A percentile compares a stretch with the other conserved stretches of the same genome.
These are phyloP conservation scores for Euphrasia confusa DNA, from an alignment of 257 asterid species.

Conservation along the genomic window DNA sequence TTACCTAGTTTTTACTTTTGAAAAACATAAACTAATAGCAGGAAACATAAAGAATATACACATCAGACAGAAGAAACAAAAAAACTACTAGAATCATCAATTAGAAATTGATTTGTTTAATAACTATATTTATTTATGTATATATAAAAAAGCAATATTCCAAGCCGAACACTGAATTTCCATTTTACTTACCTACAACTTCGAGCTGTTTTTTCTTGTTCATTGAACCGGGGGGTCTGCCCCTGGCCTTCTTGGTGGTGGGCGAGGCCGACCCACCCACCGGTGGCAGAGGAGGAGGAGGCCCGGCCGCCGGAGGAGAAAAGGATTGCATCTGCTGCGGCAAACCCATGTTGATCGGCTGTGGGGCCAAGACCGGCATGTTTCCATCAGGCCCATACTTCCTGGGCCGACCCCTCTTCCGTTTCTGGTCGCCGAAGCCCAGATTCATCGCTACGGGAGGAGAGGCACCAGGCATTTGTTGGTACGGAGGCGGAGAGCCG, in stretches of 20 bases:
- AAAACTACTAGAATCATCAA: too few species aligned
- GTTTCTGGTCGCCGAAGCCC: constrained; percentile 36
- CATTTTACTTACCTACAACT: constrained; percentile 45
- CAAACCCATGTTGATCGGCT: constrained; percentile 22
- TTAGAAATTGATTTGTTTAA: too few species aligned
- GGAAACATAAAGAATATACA: too few species aligned
- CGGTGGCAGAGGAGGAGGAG: constrained; percentile 22
- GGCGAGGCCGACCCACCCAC: constrained; percentile 35
- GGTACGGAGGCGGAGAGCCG: constrained; percentile 33
- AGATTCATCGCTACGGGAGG: constrained; percentile 20
- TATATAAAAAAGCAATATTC: constrained; percentile 15
- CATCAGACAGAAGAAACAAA: too few species aligned
- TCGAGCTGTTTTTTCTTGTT: constrained; percentile 37
- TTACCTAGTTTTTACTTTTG: too few species aligned
- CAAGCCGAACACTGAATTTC: constrained; percentile 11
- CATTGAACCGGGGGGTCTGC: constrained; percentile 54
- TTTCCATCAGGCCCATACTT: constrained; percentile 44
- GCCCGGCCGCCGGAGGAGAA: constrained; percentile 27
- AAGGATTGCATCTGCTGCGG: constrained; percentile 26
- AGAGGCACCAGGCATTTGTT: constrained; percentile 16
- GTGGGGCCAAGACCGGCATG: constrained; percentile 28
- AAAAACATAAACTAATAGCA: too few species aligned
- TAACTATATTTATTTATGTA: not conserved
- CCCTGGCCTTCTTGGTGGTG: constrained; percentile 40
- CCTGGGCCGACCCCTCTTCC: constrained; percentile 55